phyloP scores from a whole-genome alignment of 352 stramenopile species.

The Phytophthora aleatoria region DNA sequence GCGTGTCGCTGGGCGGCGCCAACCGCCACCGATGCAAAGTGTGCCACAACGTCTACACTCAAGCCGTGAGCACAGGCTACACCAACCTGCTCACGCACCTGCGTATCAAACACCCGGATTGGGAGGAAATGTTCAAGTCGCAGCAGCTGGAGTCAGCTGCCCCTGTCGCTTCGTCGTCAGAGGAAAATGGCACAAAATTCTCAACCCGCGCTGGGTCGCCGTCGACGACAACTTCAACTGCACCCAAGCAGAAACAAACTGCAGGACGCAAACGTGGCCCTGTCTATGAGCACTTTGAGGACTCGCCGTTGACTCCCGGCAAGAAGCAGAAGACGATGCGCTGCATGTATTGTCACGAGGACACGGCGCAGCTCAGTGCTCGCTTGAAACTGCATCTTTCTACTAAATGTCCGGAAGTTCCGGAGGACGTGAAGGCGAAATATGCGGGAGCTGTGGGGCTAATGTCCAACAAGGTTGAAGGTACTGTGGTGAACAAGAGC shows the following conservation, averaged over 20 bases:
- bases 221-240: slow-evolving; percentile 16
- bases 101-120: slow-evolving; percentile 43
- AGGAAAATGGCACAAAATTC: background rate
- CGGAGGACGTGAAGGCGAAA: slow-evolving; percentile 23
- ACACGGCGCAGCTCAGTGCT: slow-evolving; percentile 37
- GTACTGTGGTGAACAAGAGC: background rate
- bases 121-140: slow-evolving; percentile 27
- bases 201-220: background rate
- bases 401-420: slow-evolving; percentile 20
- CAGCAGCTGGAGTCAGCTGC: slow-evolving; percentile 9
- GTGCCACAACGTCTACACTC: slow-evolving; percentile 39
- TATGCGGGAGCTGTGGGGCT: slow-evolving; percentile 8
- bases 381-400: slow-evolving; percentile 38
- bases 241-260: slow-evolving; percentile 7
- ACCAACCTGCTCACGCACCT: slow-evolving; percentile 48
- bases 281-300: slow-evolving; percentile 43
- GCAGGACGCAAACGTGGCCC: slow-evolving; percentile 41
- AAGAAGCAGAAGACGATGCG: slow-evolving; percentile 36
- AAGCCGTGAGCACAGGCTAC: slow-evolving; percentile 41
- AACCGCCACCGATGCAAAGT: slow-evolving; percentile 42
- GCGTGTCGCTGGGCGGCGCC: slow-evolving; percentile 13
- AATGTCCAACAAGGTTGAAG: background rate
- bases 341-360: slow-evolving; percentile 35
- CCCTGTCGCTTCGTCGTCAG: background rate
- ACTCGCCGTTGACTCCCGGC: slow-evolving; percentile 15